These are phyloP conservation scores for Fragilariopsis cylindrus DNA, from an alignment of 108 stramenopile genomes.

Conservation along the genomic window DNA sequence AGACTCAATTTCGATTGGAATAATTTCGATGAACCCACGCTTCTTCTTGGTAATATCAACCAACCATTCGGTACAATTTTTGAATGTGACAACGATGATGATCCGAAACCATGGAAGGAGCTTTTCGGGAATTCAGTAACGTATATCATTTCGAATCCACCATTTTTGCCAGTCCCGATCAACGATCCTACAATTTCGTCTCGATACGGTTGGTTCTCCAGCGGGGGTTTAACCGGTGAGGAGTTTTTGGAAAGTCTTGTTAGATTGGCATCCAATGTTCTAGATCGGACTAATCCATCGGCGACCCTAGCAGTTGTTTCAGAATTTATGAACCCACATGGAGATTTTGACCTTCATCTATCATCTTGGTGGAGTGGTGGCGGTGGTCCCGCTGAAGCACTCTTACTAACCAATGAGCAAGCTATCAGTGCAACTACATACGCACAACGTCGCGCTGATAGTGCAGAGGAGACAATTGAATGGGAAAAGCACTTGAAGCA, in stretches of 20 bases:
- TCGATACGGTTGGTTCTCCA: constrained; percentile 70
- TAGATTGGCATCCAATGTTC: constrained; percentile 37
- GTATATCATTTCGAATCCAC: constrained; percentile 83
- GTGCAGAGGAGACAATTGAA: constrained; percentile 32
- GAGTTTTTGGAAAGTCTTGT: constrained; percentile 56
- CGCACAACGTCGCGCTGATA: constrained; percentile 59
- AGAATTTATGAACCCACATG: constrained; percentile 57
- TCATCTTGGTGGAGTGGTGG: constrained; percentile 37
- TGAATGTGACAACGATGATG: not conserved
- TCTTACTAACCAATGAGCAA: constrained; percentile 70
- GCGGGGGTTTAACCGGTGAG: constrained; percentile 72
- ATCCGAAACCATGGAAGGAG: constrained; percentile 13
- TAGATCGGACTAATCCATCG: constrained; percentile 19
- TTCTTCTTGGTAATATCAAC: constrained; percentile 20
- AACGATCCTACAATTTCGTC: constrained; percentile 29
- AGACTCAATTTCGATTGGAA: constrained; percentile 69
- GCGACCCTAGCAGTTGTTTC: constrained; percentile 69
- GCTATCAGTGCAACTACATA: constrained; percentile 51
- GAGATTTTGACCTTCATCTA: constrained; percentile 10
- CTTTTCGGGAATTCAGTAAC: constrained; percentile 16
- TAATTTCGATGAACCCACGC: constrained; percentile 32
- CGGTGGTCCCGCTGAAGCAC: constrained; percentile 7
- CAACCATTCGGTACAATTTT: not conserved
- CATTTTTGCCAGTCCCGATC: constrained; percentile 87
- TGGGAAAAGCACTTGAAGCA: constrained; percentile 56